phyloP scores from a whole-genome alignment of 208 protist species.

The Trypanosoma platydactyli region DNA sequence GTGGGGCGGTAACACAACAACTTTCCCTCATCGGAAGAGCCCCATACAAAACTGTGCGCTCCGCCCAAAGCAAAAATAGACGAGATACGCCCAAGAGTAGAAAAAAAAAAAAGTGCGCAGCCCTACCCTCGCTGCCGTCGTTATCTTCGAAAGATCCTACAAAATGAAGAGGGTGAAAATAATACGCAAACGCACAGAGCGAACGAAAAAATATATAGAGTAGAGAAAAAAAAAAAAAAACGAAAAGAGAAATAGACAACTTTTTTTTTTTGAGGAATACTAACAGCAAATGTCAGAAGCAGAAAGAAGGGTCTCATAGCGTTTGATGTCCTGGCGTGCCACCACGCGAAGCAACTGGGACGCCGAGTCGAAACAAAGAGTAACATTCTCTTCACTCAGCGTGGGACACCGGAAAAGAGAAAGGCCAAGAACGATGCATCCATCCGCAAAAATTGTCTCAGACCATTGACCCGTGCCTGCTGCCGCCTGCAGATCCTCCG shows the following conservation, averaged over 20 bases:
- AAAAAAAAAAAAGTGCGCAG: too few species aligned
- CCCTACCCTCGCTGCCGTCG: too few species aligned
- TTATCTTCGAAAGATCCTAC: too few species aligned
- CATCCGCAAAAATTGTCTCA: constrained; percentile 4
- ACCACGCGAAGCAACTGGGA: neutral
- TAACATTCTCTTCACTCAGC: constrained; percentile 2
- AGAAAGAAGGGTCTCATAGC: constrained; percentile 6
- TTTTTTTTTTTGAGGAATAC: neutral
- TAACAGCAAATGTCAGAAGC: neutral
- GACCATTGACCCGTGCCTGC: neutral
- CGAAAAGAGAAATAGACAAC: neutral
- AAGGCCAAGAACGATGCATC: constrained; percentile 8
- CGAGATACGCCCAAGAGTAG: too few species aligned
- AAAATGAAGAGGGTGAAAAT: too few species aligned
- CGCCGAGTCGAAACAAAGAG: constrained; percentile 2
- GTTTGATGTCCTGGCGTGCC: neutral
- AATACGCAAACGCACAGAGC: too few species aligned
- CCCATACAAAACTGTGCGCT: too few species aligned
- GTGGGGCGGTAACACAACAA: too few species aligned
- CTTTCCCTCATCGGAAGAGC: too few species aligned
- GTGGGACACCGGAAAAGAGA: neutral
- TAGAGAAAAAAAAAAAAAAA: constrained; percentile 6
- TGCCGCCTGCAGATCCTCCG: neutral
- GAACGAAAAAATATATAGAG: neutral
- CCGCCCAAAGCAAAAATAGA: too few species aligned